Percentiles rank a stretch among this genome's conserved stretches.
These are phyloP conservation scores for Pyrenochaeta sp. DNA, from an alignment of 2,329 filamentous ascomycete genomes.

Conservation along the genomic window DNA sequence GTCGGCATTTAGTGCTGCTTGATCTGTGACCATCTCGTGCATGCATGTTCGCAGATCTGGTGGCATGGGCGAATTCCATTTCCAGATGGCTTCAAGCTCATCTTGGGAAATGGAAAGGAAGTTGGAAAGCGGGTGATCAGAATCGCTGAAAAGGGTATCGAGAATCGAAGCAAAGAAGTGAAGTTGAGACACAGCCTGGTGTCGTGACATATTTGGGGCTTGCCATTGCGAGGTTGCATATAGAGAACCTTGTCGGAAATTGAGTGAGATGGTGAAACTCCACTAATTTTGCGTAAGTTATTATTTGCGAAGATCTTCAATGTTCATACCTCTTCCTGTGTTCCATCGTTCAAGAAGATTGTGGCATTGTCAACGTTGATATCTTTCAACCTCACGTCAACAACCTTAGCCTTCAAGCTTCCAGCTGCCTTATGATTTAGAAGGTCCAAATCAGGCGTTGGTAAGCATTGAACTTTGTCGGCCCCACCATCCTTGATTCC, in stretches of 20 bases:
- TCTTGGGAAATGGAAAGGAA: conserved; percentile 33
- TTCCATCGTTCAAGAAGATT: conserved; percentile 41
- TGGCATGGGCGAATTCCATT: conserved; percentile 57
- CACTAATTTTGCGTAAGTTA: conserved; percentile 28
- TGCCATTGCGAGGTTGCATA: conserved; percentile 55
- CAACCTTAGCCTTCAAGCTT: conserved; percentile 25
- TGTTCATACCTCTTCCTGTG: conserved; percentile 36
- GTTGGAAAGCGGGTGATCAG: conserved; percentile 19
- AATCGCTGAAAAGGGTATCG: conserved; percentile 45
- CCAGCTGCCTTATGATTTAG: conserved; percentile 15
- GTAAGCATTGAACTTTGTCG: conserved; percentile 23
- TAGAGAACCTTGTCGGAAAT: conserved; percentile 36
- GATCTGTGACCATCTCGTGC: conserved; percentile 57
- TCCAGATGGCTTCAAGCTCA: conserved; percentile 59
- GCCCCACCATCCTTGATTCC: conserved; percentile 21
- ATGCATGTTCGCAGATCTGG: conserved; percentile 56
- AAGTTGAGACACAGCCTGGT: conserved; percentile 55
- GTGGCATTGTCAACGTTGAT: conserved; percentile 11
- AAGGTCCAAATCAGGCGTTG: conserved; percentile 27
- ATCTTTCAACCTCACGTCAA: conserved; percentile 19
- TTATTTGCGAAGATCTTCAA: neutral
- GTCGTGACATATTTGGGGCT: conserved; percentile 51
- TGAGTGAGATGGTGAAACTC: conserved; percentile 37
- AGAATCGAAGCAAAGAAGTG: conserved; percentile 51
- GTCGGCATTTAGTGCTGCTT: conserved; percentile 42